These are phyloP conservation scores for Tremellales sp. DNA, from an alignment of 1,284 basidiomycete genomes.

Conservation along the genomic window DNA sequence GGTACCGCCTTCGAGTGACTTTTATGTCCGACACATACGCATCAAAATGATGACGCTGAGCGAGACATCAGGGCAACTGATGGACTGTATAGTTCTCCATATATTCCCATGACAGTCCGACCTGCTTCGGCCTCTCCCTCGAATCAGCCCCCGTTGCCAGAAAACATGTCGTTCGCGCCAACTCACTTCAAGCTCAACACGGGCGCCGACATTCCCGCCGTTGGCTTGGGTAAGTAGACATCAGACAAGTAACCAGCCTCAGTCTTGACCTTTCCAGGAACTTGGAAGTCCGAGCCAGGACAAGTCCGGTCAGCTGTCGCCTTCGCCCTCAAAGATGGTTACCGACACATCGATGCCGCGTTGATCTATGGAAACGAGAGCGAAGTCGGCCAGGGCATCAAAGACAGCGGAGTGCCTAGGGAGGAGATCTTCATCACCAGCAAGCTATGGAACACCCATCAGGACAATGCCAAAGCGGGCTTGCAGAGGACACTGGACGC, in stretches of 20 bases:
- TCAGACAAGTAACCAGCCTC: background rate
- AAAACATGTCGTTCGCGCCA: too few species aligned
- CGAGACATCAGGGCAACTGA: too few species aligned
- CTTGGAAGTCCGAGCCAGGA: conserved; percentile 72
- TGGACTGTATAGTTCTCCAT: too few species aligned
- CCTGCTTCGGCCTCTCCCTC: too few species aligned
- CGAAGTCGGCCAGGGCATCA: conserved; percentile 78
- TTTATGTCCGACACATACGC: too few species aligned
- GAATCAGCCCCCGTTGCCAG: too few species aligned
- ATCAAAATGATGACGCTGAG: too few species aligned
- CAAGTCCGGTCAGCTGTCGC: conserved; percentile 66
- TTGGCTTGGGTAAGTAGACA: conserved; percentile 55
- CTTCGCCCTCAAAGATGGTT: conserved; percentile 68
- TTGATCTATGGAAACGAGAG: conserved; percentile 63
- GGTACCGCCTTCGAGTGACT: too few species aligned
- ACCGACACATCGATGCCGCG: conserved; percentile 74
- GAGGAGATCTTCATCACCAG: conserved; percentile 71
- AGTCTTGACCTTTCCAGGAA: conserved; percentile 51
- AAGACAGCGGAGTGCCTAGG: conserved; percentile 68
- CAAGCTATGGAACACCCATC: conserved; percentile 63
- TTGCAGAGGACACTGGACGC: conserved; percentile 70
- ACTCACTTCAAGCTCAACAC: conserved; percentile 61
- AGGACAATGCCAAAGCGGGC: conserved; percentile 57
- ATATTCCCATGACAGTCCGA: too few species aligned
- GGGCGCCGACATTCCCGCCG: conserved; percentile 61